Evolutionary conservation across 441 rosid genomes (phyloP), one percentile per base, ranked within the genome.

Genomic region (Macaranga tanarius): DNA sequence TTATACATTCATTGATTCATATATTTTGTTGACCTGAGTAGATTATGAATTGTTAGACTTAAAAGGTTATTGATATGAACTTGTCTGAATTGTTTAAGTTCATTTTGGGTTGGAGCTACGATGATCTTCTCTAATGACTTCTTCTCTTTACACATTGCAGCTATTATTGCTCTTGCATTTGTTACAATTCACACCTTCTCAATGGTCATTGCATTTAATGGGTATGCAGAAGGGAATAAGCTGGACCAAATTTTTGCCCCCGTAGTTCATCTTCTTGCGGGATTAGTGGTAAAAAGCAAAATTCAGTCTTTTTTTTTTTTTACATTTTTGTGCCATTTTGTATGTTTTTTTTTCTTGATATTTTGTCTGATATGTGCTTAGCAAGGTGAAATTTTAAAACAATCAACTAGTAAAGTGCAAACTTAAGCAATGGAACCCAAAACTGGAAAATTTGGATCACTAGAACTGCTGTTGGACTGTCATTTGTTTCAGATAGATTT

Each of bases 171-270:
- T 73, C 97, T 95, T 73, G 96, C 97, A 62, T 92, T 92, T 79
- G 97, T 84, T 44, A 92, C 96, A 17, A 89, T 92, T 79, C 99
- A 93, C 86, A 95, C 99, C 68, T 90, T 86, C 87, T 95, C 98
- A 61, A 95, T 95, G 96, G 96, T 95, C 65, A 90, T 93, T 80
- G 92, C 99, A 58, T 95, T 93, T 65, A 90, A 89, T 63, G 97
- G 94, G 60, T 91, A 93, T 81, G 91, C 89, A 15, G 89, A 91
- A 80, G 96, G 97, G 81, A 95, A 88, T 72, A 90, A 81, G 85
- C 87, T 85, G 73, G 96, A 93, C 82, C 96, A 89, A 79, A 75
- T 72, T 65, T 89, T 95, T 80, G 98, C 86, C 79, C 98, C 99
- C 20, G 72, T 76, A 7, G 83, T 95, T 79, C 99, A 95, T 85